phyloP scores from a whole-genome alignment of 2,329 filamentous ascomycete species.

The Cercospora zeae-maydis region DNA sequence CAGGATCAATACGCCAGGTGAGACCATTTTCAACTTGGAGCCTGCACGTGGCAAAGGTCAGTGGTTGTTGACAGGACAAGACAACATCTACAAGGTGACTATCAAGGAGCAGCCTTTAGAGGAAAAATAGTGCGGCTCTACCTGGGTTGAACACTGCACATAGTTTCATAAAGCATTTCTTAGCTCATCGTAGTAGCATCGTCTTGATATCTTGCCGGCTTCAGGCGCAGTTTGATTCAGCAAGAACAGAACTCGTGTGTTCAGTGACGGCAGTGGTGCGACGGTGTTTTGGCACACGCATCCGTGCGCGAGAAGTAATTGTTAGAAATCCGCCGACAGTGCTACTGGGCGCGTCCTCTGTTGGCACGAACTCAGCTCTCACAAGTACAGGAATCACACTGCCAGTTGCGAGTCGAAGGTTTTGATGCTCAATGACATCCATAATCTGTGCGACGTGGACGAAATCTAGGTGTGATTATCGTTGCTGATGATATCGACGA shows the following conservation, averaged over 20 bases:
- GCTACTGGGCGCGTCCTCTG: constrained; percentile 33
- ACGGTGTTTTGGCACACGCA: constrained; percentile 32
- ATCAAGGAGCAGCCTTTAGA: constrained; percentile 17
- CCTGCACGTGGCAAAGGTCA: constrained; percentile 18
- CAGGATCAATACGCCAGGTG: constrained; percentile 48
- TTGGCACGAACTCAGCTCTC: constrained; percentile 50
- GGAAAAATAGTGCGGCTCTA: not conserved
- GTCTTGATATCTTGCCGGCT: not conserved
- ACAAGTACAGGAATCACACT: constrained; percentile 66
- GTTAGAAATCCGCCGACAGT: constrained; percentile 34
- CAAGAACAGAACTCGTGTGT: constrained; percentile 19
- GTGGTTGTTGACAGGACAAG: constrained; percentile 25
- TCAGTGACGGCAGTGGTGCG: constrained; percentile 18
- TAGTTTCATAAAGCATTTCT: not conserved
- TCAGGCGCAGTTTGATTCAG: constrained; percentile 22
- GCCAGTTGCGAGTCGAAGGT: constrained; percentile 62
- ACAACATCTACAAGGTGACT: constrained; percentile 25
- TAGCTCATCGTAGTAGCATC: not conserved
- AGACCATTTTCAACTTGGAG: constrained; percentile 28
- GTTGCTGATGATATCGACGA: constrained; percentile 56
- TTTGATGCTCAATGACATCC: constrained; percentile 57
- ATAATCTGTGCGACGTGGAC: constrained; percentile 58
- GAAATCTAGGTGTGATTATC: constrained; percentile 57
- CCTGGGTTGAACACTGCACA: not conserved
- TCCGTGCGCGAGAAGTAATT: constrained; percentile 31